Evolutionary conservation across 139 green algal genomes (phyloP).

Genomic region (Astrephomene gubernaculifera): DNA sequence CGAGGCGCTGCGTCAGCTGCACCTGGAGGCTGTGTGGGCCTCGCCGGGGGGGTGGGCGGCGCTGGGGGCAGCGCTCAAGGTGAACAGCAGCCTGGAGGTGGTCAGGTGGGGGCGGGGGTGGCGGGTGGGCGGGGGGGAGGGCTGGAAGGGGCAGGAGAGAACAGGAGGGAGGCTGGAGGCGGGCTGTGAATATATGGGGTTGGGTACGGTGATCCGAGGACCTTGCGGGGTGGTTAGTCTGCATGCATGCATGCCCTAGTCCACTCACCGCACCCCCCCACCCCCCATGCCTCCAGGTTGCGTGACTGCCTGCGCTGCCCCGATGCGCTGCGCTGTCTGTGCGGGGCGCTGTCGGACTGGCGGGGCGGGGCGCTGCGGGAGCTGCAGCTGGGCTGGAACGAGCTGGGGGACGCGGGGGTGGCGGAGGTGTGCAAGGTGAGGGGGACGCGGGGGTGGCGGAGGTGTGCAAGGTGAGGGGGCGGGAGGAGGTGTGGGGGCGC

Average conservation of each 20-base stretch:
- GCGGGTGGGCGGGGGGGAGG: background rate
- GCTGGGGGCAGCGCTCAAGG: conserved; percentile 30
- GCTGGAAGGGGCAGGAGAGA: background rate
- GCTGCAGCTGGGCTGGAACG: conserved; percentile 6
- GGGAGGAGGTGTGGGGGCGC: background rate
- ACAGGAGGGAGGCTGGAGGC: too few relatives aligned
- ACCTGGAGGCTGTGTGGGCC: conserved; percentile 33
- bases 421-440: conserved; percentile 23
- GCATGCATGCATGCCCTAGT: too few relatives aligned
- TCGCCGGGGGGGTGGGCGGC: conserved; percentile 24
- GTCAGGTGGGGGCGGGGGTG: background rate
- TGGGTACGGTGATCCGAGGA: too few relatives aligned
- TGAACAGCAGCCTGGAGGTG: conserved; percentile 16
- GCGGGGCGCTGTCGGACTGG: background rate
- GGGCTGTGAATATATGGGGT: too few relatives aligned
- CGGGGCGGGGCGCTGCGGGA: background rate
- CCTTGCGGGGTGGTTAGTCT: too few relatives aligned
- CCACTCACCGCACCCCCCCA: background rate
- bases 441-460: background rate
- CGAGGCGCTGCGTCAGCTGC: background rate
- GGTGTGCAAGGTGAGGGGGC: background rate
- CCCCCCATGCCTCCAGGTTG: conserved; percentile 1
- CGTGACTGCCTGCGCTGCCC: conserved; percentile 6
- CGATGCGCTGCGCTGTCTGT: conserved; percentile 4
- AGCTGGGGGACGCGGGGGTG: conserved; percentile 14